A percentile compares a stretch with the other conserved stretches of the same genome.
Evolutionary conservation across 2,329 filamentous ascomycete genomes (phyloP).

Genomic region (Fusarium sororula): DNA sequence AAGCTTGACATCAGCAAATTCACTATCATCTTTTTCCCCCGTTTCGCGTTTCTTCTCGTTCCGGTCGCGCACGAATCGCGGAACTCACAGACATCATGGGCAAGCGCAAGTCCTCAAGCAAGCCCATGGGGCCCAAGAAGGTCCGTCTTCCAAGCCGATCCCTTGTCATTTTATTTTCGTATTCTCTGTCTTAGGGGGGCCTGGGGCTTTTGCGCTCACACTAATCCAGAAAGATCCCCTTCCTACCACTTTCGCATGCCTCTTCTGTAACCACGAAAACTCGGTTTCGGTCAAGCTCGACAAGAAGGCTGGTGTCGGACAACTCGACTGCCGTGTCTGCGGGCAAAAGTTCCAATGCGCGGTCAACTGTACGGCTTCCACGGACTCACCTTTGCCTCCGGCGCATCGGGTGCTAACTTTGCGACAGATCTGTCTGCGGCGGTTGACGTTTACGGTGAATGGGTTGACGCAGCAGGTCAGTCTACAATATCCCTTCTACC

Average conservation of each 20-base stretch:
- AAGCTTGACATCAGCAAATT: constrained; percentile 40
- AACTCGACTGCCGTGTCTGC: constrained; percentile 90
- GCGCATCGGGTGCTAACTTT: constrained; percentile 31
- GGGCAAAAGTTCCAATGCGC: constrained; percentile 92
- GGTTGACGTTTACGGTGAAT: constrained; percentile 97
- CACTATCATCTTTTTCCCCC: constrained; percentile 21
- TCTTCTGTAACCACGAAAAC: constrained; percentile 98
- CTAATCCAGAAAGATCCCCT: constrained; percentile 71
- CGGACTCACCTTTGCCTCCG: background rate
- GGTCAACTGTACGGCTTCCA: constrained; percentile 78
- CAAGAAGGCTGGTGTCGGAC: constrained; percentile 88
- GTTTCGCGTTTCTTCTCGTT: constrained; percentile 19
- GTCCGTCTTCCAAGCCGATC: constrained; percentile 54
- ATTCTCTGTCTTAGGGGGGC: background rate
- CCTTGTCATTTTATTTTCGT: background rate
- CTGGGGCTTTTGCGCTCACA: constrained; percentile 8
- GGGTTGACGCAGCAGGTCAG: constrained; percentile 85
- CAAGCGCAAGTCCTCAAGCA: constrained; percentile 93
- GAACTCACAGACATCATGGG: constrained; percentile 65
- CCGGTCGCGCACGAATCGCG: constrained; percentile 31
- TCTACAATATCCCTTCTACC: background rate
- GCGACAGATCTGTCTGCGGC: constrained; percentile 81
- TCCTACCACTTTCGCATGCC: constrained; percentile 88
- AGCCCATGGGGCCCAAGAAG: constrained; percentile 85
- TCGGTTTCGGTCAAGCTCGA: constrained; percentile 91